phyloP scores from a whole-genome alignment of 441 rosid genomes.

The Populus tomentosa region DNA sequence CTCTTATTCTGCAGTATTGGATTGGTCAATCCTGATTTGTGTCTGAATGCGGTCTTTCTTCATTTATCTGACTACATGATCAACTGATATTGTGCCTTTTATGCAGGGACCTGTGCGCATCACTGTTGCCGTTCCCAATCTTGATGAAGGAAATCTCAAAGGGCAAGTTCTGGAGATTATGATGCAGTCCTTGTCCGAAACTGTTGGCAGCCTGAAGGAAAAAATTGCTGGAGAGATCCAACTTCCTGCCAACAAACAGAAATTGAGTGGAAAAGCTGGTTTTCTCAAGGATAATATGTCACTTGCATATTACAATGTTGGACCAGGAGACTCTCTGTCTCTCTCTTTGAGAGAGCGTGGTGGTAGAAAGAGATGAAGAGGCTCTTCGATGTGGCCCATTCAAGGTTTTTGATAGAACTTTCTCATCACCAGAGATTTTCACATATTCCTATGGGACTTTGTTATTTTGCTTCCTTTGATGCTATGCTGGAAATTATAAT shows the following conservation, averaged over 20 bases:
- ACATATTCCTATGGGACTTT: slow-evolving; percentile 9
- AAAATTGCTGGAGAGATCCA: slow-evolving; percentile 96
- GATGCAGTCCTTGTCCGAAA: slow-evolving; percentile 77
- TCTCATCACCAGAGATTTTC: background rate
- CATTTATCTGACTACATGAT: background rate
- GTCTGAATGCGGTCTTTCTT: too few relatives aligned
- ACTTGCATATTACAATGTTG: slow-evolving; percentile 83
- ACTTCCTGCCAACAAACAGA: slow-evolving; percentile 94
- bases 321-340: slow-evolving; percentile 63
- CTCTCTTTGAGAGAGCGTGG: slow-evolving; percentile 92
- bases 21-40: background rate
- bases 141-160: slow-evolving; percentile 81
- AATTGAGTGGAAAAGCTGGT: slow-evolving; percentile 93
- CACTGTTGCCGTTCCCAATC: slow-evolving; percentile 64
- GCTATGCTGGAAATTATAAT: slow-evolving; percentile 19
- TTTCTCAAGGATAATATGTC: slow-evolving; percentile 96
- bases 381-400: slow-evolving; percentile 12
- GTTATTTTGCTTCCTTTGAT: slow-evolving; percentile 9
- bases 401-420: slow-evolving; percentile 27
- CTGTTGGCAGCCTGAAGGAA: slow-evolving; percentile 89
- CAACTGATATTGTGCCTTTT: slow-evolving; percentile 8
- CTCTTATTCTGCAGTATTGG: background rate
- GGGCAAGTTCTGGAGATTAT: slow-evolving; percentile 79
- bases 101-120: slow-evolving; percentile 76
- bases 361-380: slow-evolving; percentile 82